phyloP scores from a whole-genome alignment of 2,329 filamentous ascomycete genomes.

The Chaetomiaceae sp. region DNA sequence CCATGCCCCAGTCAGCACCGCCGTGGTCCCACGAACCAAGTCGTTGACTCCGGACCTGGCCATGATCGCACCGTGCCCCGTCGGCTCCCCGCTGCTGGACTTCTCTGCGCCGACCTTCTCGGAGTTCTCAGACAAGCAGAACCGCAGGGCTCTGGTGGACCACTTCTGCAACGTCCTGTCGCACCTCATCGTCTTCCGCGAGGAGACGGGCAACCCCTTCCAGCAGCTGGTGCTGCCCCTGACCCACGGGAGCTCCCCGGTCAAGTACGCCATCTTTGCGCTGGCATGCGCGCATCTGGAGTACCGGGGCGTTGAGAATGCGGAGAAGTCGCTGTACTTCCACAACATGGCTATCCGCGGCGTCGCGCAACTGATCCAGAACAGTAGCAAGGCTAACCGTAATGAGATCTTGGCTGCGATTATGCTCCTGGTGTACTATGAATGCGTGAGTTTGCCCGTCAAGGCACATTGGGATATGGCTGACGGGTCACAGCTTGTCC shows the following conservation, averaged over 20 bases:
- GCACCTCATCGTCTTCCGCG: conserved; percentile 61
- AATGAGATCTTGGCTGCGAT: conserved; percentile 59
- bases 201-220: conserved; percentile 60
- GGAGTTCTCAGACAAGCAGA: conserved; percentile 52
- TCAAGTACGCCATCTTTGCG: conserved; percentile 82
- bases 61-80: conserved; percentile 39
- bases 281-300: conserved; percentile 80
- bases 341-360: conserved; percentile 58
- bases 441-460: conserved; percentile 47
- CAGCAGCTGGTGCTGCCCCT: conserved; percentile 60
- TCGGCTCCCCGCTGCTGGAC: conserved; percentile 43
- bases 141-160: conserved; percentile 53
- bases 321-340: conserved; percentile 54
- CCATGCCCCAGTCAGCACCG: not conserved
- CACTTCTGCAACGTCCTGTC: conserved; percentile 62
- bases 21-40: conserved; percentile 21
- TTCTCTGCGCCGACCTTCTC: conserved; percentile 50
- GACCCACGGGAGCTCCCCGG: conserved; percentile 49
- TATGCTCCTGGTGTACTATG: conserved; percentile 59
- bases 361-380: conserved; percentile 52
- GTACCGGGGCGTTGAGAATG: conserved; percentile 51
- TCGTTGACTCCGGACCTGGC: conserved; percentile 35
- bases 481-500: conserved; percentile 48
- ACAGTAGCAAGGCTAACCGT: conserved; percentile 44
- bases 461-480: not conserved